Conservation (phyloP, 2,329 filamentous ascomycete species). For the Colletotrichum sp. region DNA sequence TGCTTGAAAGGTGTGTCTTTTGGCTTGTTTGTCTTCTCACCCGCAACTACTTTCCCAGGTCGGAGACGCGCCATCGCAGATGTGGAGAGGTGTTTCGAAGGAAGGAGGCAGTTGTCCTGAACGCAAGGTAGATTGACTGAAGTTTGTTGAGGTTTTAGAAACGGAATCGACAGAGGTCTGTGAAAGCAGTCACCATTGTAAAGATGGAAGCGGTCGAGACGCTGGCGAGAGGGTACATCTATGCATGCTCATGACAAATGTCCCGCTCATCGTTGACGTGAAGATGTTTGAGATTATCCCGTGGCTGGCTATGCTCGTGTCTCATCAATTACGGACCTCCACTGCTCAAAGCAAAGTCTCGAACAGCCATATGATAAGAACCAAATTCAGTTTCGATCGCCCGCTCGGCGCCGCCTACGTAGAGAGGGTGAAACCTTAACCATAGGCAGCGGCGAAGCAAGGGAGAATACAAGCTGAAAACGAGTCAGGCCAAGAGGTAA, state of each 20-base stretch:
- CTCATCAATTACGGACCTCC: background rate
- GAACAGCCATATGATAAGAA: background rate
- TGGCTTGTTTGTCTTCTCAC: background rate
- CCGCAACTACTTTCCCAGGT: background rate
- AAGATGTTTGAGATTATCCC: background rate
- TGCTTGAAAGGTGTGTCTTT: background rate
- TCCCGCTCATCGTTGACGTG: background rate
- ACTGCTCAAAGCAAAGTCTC: background rate
- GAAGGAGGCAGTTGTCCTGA: background rate
- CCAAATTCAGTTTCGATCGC: background rate
- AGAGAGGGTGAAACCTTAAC: background rate
- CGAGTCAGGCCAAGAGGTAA: background rate
- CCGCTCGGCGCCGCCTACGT: background rate
- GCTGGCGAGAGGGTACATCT: background rate
- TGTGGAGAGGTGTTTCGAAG: background rate
- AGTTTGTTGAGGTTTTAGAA: background rate
- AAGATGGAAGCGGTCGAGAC: background rate
- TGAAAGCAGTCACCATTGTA: background rate
- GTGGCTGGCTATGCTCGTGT: background rate
- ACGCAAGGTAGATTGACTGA: background rate
- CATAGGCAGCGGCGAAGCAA: background rate
- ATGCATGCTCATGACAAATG: background rate
- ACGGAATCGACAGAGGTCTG: background rate
- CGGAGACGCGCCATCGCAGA: background rate
- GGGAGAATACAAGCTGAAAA: background rate